These are phyloP conservation scores for Umbelopsis vinacea DNA, from an alignment of 192 early-diverging fungal genomes.

Conservation along the genomic window DNA sequence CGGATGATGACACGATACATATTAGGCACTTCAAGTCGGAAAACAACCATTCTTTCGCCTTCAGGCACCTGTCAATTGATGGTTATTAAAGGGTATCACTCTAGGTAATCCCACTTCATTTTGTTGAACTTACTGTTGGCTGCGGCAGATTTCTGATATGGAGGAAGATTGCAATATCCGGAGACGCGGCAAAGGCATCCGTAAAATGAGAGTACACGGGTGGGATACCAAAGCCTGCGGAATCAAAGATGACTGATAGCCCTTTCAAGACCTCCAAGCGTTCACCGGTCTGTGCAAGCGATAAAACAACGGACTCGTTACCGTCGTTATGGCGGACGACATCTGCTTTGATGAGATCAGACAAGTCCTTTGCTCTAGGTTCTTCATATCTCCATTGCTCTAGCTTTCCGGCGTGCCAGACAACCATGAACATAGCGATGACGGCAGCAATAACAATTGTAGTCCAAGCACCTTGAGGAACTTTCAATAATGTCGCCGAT, in stretches of 20 bases:
- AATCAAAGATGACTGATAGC: slow-evolving; percentile 29
- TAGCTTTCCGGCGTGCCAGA: slow-evolving; percentile 32
- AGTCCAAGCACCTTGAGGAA: slow-evolving; percentile 33
- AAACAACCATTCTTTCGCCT: slow-evolving; percentile 10
- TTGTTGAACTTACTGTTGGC: slow-evolving; percentile 7
- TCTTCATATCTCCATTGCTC: slow-evolving; percentile 20
- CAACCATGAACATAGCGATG: slow-evolving; percentile 8
- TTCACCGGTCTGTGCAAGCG: not conserved
- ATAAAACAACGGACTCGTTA: not conserved
- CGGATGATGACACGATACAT: slow-evolving; percentile 26
- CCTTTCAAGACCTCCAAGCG: slow-evolving; percentile 18
- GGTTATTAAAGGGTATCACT: not conserved
- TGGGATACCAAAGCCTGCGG: slow-evolving; percentile 21
- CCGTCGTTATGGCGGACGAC: not conserved
- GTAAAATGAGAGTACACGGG: slow-evolving; percentile 31
- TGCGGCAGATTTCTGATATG: slow-evolving; percentile 19
- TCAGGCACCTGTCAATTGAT: not conserved
- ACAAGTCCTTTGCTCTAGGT: not conserved
- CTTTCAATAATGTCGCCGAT: slow-evolving; percentile 26
- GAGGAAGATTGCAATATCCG: slow-evolving; percentile 28
- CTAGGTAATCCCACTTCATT: not conserved
- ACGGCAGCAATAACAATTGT: slow-evolving; percentile 17
- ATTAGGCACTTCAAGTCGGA: slow-evolving; percentile 19
- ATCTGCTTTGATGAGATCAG: slow-evolving; percentile 17
- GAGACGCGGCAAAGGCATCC: slow-evolving; percentile 25